Base-by-base conservation (phyloP, 495 filamentous ascomycete genomes). In the Cercophora samala region DNA sequence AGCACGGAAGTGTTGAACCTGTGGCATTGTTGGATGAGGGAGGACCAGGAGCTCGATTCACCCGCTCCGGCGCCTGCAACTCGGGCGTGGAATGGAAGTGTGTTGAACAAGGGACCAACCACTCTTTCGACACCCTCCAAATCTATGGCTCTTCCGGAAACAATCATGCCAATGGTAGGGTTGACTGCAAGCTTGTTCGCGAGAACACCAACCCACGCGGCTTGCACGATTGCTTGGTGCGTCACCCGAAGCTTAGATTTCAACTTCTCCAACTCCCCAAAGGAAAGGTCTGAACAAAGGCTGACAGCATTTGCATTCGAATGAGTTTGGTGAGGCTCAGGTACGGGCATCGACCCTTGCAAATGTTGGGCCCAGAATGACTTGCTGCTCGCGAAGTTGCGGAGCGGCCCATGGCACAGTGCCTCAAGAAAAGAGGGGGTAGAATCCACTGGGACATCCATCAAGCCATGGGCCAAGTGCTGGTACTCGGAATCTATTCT, bases 101-200 rank as follows among this genome's bases (percentile, higher is more conserved):
- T 97, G 76, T 97, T 98, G 82, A 98, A 96, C 4, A 97, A 75
- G 0, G 94, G 94, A 0, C 95, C 95, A 62, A 93, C 85, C 8
- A 90, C 84, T 9, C 82, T 77, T 42, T 96, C 92, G 17, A 87
- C 84, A 0, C 80, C 84, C 26, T 89, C 83, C 21, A 89, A 73
- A 24, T 89, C 83, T 2, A 96, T 82, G 13, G 85, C 81, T 62
- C 91, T 82, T 2, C 91, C 91, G 19, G 91, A 90, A 1, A 90
- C 83, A 22, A 95, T 82, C 5, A 90, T 75, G 2, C 91, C 91
- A 62, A 91, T 81, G 1, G 85, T 83, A 5, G 76, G 75, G 15
- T 72, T 70, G 5, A 66, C 46, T 5, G 64, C 55, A 5, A 74
- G 64, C 11, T 82, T 79, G 9, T 73, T 78, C 1, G 81, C 75